Percentiles rank a stretch among this genome's conserved stretches.
Conservation (phyloP, 352 stramenopile genomes). For the Pythium myriotylum region DNA sequence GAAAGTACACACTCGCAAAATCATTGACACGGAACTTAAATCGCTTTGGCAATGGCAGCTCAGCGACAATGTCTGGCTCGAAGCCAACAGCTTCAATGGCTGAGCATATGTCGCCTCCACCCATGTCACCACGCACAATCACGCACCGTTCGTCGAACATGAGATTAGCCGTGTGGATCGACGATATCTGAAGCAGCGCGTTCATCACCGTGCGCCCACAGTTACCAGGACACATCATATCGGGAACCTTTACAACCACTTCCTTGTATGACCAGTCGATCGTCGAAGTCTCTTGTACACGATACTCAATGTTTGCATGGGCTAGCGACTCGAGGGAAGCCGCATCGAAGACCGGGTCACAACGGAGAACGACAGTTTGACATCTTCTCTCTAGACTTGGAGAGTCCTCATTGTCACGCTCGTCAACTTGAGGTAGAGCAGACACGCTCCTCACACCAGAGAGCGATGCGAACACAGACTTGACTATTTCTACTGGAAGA, state of each 20-base stretch:
- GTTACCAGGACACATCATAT: conserved; percentile 85
- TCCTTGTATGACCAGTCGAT: conserved; percentile 59
- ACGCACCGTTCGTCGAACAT: conserved; percentile 65
- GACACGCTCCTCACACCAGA: conserved; percentile 3
- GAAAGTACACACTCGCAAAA: conserved; percentile 21
- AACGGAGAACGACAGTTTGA: conserved; percentile 33
- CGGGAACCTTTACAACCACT: conserved; percentile 61
- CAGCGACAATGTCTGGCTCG: conserved; percentile 41
- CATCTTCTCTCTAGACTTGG: not conserved
- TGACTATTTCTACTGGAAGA: not conserved
- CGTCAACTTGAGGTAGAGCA: not conserved
- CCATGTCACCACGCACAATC: conserved; percentile 57
- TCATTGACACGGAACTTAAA: conserved; percentile 62
- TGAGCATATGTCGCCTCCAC: conserved; percentile 35
- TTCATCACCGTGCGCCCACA: conserved; percentile 77
- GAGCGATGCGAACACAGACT: not conserved
- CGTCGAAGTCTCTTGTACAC: conserved; percentile 40
- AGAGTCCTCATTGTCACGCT: not conserved
- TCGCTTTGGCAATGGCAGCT: conserved; percentile 44
- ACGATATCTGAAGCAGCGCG: conserved; percentile 42
- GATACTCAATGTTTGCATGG: conserved; percentile 32
- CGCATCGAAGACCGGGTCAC: conserved; percentile 33
- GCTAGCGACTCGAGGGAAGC: conserved; percentile 32
- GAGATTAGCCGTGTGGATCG: conserved; percentile 54
- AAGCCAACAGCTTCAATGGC: conserved; percentile 65